phyloP scores from a whole-genome alignment of 805 yeast genomes.

The Candida schatavii region DNA sequence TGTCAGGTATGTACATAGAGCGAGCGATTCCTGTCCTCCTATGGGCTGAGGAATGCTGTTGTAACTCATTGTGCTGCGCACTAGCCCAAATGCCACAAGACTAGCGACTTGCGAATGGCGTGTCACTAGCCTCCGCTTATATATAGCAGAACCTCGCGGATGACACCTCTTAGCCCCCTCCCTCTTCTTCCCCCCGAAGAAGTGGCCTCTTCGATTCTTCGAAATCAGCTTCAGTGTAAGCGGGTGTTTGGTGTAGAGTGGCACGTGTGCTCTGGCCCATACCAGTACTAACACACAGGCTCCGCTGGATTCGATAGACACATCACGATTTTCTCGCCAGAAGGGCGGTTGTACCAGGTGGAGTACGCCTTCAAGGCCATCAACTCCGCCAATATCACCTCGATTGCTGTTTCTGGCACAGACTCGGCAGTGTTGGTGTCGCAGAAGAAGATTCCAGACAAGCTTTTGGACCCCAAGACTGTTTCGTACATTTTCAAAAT shows the following conservation, averaged over 20 bases:
- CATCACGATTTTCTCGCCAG: constrained; percentile 97
- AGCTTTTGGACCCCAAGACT: constrained; percentile 81
- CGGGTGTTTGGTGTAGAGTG: too few species aligned
- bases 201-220: too few species aligned
- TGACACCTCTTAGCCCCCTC: too few species aligned
- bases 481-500: constrained; percentile 84
- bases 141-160: too few species aligned
- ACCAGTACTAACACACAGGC: constrained; percentile 46
- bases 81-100: too few species aligned
- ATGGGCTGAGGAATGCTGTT: too few species aligned
- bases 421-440: constrained; percentile 85
- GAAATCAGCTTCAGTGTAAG: too few species aligned
- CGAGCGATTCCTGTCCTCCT: not conserved
- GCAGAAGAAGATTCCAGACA: constrained; percentile 96
- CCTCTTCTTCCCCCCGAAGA: not conserved
- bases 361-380: constrained; percentile 98
- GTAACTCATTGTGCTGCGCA: too few species aligned
- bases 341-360: constrained; percentile 95
- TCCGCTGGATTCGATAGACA: constrained; percentile 99
- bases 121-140: too few species aligned
- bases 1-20: constrained; percentile 27
- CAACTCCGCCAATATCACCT: constrained; percentile 86
- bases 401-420: constrained; percentile 82
- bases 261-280: too few species aligned
- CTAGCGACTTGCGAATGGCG: too few species aligned